Percentiles rank a stretch among this genome's conserved stretches.
Evolutionary conservation across 2,329 filamentous ascomycete species (phyloP).

Genomic region (Fusarium sp.): DNA sequence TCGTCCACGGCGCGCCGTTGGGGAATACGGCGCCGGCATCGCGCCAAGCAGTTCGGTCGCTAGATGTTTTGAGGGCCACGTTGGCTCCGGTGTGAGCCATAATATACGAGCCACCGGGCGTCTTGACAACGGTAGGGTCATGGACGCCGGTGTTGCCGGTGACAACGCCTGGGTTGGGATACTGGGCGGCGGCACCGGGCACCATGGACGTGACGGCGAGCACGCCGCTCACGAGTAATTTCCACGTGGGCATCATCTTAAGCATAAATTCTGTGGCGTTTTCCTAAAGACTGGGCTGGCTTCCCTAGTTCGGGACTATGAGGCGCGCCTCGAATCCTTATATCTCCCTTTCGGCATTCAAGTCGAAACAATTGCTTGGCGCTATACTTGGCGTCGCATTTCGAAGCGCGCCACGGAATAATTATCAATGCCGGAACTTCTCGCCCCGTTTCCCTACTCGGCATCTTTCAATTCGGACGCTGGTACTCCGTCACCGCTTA

Average conservation of each 20-base stretch:
- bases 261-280: background rate
- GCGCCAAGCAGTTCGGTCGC: constrained; percentile 51
- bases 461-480: background rate
- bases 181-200: constrained; percentile 13
- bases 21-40: constrained; percentile 52
- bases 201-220: constrained; percentile 39
- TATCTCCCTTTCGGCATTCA: constrained; percentile 3
- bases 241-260: constrained; percentile 38
- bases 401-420: constrained; percentile 7
- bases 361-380: background rate
- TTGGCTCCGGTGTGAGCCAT: constrained; percentile 49
- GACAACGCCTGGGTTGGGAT: constrained; percentile 45
- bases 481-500: background rate
- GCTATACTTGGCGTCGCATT: background rate
- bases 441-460: background rate
- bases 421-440: background rate
- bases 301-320: background rate
- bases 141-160: constrained; percentile 48
- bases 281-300: background rate
- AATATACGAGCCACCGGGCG: constrained; percentile 47
- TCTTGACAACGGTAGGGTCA: constrained; percentile 52
- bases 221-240: constrained; percentile 41
- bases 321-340: background rate
- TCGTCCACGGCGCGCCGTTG: constrained; percentile 52
- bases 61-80: constrained; percentile 52